Percentiles rank a stretch among this genome's conserved stretches.
Conservation (phyloP, 2,329 filamentous ascomycete genomes). For the Paracoccidioides brasiliensis region DNA sequence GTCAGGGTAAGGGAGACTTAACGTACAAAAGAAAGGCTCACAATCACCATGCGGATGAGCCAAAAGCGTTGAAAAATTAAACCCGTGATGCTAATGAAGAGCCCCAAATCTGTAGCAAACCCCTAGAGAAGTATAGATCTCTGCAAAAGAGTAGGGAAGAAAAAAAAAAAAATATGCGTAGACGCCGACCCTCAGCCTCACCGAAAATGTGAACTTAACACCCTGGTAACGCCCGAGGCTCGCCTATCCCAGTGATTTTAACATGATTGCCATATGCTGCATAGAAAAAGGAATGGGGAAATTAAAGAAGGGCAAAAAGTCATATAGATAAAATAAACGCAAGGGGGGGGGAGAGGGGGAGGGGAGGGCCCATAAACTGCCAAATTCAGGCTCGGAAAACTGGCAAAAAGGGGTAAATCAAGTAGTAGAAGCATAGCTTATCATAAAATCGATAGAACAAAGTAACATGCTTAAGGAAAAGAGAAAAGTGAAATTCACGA, state of each 20-base stretch:
- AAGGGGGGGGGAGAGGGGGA: background rate
- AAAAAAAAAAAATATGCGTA: slow-evolving; percentile 18
- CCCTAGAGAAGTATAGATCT: slow-evolving; percentile 22
- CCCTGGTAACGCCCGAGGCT: slow-evolving; percentile 25
- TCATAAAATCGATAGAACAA: slow-evolving; percentile 1
- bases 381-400: slow-evolving; percentile 10
- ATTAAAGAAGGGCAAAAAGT: slow-evolving; percentile 16
- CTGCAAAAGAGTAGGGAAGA: slow-evolving; percentile 16
- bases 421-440: background rate
- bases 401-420: background rate
- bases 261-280: slow-evolving; percentile 24
- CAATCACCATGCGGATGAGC: slow-evolving; percentile 21
- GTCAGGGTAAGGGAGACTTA: slow-evolving; percentile 36
- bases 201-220: slow-evolving; percentile 14
- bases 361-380: slow-evolving; percentile 9
- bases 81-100: slow-evolving; percentile 21
- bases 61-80: slow-evolving; percentile 24
- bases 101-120: slow-evolving; percentile 19
- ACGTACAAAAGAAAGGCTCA: slow-evolving; percentile 34
- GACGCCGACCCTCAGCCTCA: slow-evolving; percentile 21
- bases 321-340: slow-evolving; percentile 10
- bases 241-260: slow-evolving; percentile 22
- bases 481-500: slow-evolving; percentile 11
- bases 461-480: slow-evolving; percentile 10
- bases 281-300: slow-evolving; percentile 17